phyloP scores from a whole-genome alignment of 345 rosid species.

The Eucalyptus regnans region DNA sequence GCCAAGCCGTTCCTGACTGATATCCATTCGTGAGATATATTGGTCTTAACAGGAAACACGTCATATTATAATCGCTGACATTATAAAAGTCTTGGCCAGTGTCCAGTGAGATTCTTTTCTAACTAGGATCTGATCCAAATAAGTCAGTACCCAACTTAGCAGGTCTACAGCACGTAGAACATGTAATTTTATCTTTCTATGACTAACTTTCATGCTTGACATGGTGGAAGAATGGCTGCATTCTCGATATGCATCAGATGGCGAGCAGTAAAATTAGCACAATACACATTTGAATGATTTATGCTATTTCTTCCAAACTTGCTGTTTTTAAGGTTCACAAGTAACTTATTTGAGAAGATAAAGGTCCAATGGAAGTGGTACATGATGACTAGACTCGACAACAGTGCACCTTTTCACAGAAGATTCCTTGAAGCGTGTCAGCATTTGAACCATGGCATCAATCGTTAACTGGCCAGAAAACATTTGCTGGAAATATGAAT shows the following conservation, averaged over 20 bases:
- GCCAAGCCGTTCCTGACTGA: background rate
- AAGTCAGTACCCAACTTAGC: background rate
- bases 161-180: background rate
- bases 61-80: background rate
- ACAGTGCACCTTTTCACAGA: conserved; percentile 44
- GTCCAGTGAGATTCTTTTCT: background rate
- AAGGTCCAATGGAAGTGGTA: background rate
- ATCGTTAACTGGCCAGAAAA: conserved; percentile 76
- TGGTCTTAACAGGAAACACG: background rate
- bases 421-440: conserved; percentile 84
- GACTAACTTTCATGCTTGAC: background rate
- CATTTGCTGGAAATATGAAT: conserved; percentile 92
- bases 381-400: background rate
- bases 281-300: background rate
- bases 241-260: background rate
- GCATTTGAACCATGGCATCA: conserved; percentile 95
- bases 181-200: background rate
- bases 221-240: background rate
- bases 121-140: background rate
- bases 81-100: background rate
- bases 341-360: background rate
- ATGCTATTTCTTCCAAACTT: background rate
- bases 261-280: background rate
- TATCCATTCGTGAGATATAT: background rate
- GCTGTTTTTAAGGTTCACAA: background rate